These are phyloP conservation scores for Nicotiana paniculata DNA, from an alignment of 257 asterid species.

Conservation along the genomic window DNA sequence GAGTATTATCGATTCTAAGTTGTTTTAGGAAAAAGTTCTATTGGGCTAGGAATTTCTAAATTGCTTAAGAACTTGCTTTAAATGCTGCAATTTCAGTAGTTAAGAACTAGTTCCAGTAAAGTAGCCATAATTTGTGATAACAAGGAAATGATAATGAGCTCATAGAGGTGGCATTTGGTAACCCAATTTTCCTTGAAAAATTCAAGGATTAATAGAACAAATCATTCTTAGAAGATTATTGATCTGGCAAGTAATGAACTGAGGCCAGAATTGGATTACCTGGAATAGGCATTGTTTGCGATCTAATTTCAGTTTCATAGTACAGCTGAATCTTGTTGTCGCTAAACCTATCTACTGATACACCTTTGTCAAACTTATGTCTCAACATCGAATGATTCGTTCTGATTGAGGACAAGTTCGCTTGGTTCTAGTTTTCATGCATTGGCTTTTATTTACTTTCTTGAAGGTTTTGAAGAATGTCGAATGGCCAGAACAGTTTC, in stretches of 20 bases:
- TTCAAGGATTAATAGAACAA: not conserved
- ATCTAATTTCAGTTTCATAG: not conserved
- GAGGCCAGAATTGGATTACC: not conserved
- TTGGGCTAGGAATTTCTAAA: not conserved
- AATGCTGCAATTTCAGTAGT: not conserved
- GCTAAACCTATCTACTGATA: not conserved
- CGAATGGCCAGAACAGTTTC: constrained; percentile 91
- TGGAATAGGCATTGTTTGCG: not conserved
- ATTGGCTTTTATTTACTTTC: not conserved
- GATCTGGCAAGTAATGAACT: not conserved
- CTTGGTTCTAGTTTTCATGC: not conserved
- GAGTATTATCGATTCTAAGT: not conserved
- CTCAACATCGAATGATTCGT: not conserved
- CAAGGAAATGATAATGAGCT: not conserved
- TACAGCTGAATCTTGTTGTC: not conserved
- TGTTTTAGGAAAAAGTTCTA: not conserved
- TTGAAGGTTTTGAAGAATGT: constrained; percentile 77
- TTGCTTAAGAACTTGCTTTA: not conserved
- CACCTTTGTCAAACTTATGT: not conserved
- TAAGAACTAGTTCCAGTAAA: not conserved
- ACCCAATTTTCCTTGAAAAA: not conserved
- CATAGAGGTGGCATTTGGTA: not conserved
- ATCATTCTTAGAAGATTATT: not conserved
- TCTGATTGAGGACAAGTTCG: not conserved
- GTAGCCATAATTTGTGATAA: not conserved